Evolutionary conservation across 2,329 filamentous ascomycete species (phyloP).

Genomic region (Xenosphaeropsis pyriputrescens): DNA sequence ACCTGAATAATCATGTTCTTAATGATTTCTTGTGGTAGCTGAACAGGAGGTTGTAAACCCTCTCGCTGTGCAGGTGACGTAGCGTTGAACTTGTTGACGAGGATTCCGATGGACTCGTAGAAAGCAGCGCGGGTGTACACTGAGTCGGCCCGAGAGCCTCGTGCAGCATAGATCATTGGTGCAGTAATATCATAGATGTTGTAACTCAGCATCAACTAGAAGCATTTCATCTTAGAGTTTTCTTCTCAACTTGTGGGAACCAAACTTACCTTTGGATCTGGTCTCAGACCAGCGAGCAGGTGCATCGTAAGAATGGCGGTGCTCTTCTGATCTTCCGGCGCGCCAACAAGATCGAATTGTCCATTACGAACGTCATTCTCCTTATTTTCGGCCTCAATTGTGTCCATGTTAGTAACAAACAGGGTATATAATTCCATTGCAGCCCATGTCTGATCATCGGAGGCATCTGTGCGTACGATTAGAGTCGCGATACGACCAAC

Average conservation of each 20-base stretch:
- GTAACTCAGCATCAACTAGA: not conserved
- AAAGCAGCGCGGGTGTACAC: not conserved
- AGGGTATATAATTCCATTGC: not conserved
- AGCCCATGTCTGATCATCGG: not conserved
- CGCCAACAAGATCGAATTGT: not conserved
- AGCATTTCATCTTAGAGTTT: not conserved
- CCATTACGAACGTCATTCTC: not conserved
- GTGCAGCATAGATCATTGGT: not conserved
- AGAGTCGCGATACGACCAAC: constrained; percentile 9
- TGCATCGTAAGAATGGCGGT: not conserved
- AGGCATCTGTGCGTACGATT: not conserved
- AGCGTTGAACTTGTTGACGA: constrained; percentile 3
- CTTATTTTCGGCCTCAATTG: not conserved
- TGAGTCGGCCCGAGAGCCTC: not conserved
- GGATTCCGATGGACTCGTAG: not conserved
- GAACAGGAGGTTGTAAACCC: not conserved
- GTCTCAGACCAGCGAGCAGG: not conserved
- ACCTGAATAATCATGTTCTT: not conserved
- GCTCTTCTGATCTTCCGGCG: not conserved
- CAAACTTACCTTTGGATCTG: not conserved
- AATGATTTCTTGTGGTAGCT: not conserved
- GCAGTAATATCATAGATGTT: not conserved
- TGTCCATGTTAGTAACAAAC: not conserved
- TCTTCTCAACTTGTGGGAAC: not conserved
- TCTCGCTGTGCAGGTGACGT: not conserved